These are phyloP conservation scores for Sclerotinia sclerotiorum DNA, from an alignment of 2,329 filamentous ascomycete species.

Conservation along the genomic window DNA sequence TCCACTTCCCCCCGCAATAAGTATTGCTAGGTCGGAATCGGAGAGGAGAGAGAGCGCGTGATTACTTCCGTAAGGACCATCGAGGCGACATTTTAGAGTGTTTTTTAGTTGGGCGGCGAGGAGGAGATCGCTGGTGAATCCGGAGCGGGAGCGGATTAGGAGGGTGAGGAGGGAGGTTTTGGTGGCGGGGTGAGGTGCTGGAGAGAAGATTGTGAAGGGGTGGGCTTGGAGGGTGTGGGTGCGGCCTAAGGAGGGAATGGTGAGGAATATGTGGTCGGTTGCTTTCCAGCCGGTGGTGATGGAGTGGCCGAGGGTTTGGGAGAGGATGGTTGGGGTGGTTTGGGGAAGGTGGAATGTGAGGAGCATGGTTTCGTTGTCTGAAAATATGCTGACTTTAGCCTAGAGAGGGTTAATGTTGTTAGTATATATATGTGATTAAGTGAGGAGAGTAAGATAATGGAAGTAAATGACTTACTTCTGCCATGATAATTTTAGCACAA, in stretches of 20 bases:
- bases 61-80: conserved; percentile 63
- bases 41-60: conserved; percentile 55
- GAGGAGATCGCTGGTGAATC: conserved; percentile 59
- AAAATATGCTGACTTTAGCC: conserved; percentile 49
- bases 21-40: conserved; percentile 49
- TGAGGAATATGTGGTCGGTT: conserved; percentile 64
- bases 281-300: conserved; percentile 56
- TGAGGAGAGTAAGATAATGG: background rate
- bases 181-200: conserved; percentile 47
- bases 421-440: background rate
- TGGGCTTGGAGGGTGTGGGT: conserved; percentile 59
- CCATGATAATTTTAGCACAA: conserved; percentile 49
- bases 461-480: conserved; percentile 44
- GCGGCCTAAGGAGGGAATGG: conserved; percentile 54
- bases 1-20: conserved; percentile 64
- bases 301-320: conserved; percentile 37
- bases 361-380: conserved; percentile 57
- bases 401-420: background rate
- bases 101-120: conserved; percentile 48
- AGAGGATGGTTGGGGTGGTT: conserved; percentile 19
- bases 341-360: conserved; percentile 40
- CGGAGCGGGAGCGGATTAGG: conserved; percentile 58
- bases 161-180: conserved; percentile 54
- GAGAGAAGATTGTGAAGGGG: conserved; percentile 66
- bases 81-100: conserved; percentile 52